Conservation (phyloP, 306 rosid genomes). For the Corylus heterophylla region DNA sequence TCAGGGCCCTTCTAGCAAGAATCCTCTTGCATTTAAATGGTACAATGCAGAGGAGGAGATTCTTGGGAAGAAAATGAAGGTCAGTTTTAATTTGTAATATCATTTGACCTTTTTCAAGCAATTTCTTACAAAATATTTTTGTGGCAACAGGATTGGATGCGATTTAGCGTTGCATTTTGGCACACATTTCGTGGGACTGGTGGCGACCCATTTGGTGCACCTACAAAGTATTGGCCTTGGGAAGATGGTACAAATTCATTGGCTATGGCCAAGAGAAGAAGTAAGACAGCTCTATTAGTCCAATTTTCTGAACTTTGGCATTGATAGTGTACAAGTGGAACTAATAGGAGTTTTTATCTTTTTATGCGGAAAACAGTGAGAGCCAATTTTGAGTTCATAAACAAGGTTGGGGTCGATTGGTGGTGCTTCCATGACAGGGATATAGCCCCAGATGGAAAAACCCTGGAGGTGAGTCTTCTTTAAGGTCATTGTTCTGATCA, state of each 20-base stretch:
- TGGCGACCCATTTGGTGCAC: conserved; percentile 85
- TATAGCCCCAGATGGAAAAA: conserved; percentile 81
- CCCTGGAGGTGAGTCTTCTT: conserved; percentile 59
- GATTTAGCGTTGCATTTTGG: conserved; percentile 99
- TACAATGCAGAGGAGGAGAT: conserved; percentile 82
- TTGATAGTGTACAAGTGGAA: background rate
- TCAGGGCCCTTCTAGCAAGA: conserved; percentile 92
- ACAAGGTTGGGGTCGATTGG: conserved; percentile 79
- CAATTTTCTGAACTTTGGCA: background rate
- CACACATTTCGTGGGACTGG: conserved; percentile 97
- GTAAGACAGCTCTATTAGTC: conserved; percentile 40
- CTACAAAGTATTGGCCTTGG: conserved; percentile 95
- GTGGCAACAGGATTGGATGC: conserved; percentile 76
- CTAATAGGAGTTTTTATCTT: conserved; percentile 8
- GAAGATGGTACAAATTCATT: conserved; percentile 95
- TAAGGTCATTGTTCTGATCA: background rate
- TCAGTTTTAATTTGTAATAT: conserved; percentile 32
- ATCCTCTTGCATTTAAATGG: conserved; percentile 78
- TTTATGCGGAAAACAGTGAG: conserved; percentile 55
- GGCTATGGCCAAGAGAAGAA: conserved; percentile 93
- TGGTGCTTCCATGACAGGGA: conserved; percentile 99
- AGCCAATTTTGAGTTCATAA: conserved; percentile 88
- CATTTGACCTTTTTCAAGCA: background rate
- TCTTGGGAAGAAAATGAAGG: conserved; percentile 98
- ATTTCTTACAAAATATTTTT: conserved; percentile 26